Percentiles rank a stretch among this genome's conserved stretches.
Conservation (phyloP, 441 rosid genomes). For the Corymbia citriodora region DNA sequence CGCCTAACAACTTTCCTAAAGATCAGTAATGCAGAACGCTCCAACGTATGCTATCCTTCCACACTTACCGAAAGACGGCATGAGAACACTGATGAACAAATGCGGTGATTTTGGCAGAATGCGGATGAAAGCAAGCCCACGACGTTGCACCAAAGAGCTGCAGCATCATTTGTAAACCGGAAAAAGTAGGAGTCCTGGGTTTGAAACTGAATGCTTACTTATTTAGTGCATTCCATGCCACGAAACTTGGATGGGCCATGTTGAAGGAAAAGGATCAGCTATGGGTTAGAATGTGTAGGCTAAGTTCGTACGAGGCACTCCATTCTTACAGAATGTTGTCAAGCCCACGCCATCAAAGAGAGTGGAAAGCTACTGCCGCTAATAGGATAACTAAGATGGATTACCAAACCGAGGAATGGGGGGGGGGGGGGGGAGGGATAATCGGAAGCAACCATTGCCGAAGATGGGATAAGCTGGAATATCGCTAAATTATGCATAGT, state of each 20-base stretch:
- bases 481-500: not conserved
- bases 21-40: not conserved
- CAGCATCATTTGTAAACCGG: not conserved
- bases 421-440: rapidly evolving
- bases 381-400: not conserved
- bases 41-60: not conserved
- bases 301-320: not conserved
- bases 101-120: not conserved
- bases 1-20: not conserved
- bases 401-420: not conserved
- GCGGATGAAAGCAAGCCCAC: not conserved
- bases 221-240: not conserved
- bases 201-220: not conserved
- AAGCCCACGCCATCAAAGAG: not conserved
- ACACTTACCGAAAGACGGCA: not conserved
- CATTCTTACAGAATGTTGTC: not conserved
- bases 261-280: not conserved
- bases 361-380: not conserved
- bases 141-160: not conserved
- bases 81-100: not conserved
- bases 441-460: not conserved
- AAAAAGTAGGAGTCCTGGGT: not conserved
- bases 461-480: not conserved
- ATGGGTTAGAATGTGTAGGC: not conserved
- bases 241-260: not conserved